A percentile compares a stretch with the other conserved stretches of the same genome.
Evolutionary conservation across 495 filamentous ascomycete species (phyloP).

Genomic region (Daldinia loculata): DNA sequence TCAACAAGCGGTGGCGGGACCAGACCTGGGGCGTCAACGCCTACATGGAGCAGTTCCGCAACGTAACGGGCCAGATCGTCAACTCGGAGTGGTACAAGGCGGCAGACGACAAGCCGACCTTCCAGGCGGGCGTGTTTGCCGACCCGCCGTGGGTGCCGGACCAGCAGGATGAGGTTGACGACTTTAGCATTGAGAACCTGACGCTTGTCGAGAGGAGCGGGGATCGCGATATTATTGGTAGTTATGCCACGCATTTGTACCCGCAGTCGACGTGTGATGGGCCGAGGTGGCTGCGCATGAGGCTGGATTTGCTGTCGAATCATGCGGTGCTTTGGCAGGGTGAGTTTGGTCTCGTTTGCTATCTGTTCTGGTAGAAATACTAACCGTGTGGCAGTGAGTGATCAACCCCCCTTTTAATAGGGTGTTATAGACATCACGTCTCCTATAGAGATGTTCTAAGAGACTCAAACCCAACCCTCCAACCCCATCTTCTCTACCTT

Average conservation of each 20-base stretch:
- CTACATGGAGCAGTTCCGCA: slow-evolving; percentile 44
- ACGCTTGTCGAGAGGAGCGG: slow-evolving; percentile 67
- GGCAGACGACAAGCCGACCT: slow-evolving; percentile 21
- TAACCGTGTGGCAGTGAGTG: slow-evolving; percentile 22
- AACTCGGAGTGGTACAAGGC: slow-evolving; percentile 36
- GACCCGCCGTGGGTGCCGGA: slow-evolving; percentile 47
- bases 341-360: neutral
- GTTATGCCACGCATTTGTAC: slow-evolving; percentile 45
- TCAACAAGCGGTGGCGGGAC: slow-evolving; percentile 45
- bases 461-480: neutral
- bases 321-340: slow-evolving; percentile 40
- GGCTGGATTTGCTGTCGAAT: slow-evolving; percentile 42
- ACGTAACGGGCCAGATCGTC: slow-evolving; percentile 40
- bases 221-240: slow-evolving; percentile 53
- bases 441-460: no score
- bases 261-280: slow-evolving; percentile 47
- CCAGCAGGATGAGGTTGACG: slow-evolving; percentile 46
- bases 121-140: slow-evolving; percentile 46
- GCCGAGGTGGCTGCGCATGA: slow-evolving; percentile 39
- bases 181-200: slow-evolving; percentile 44
- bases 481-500: neutral
- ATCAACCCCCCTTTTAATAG: neutral
- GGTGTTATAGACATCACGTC: neutral
- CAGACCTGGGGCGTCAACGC: slow-evolving; percentile 34
- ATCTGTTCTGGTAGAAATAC: neutral